Evolutionary conservation across 1,139 yeast species (phyloP), one percentile per base, ranked within the genome.

Genomic region (Debaryomycetaceae sp.): DNA sequence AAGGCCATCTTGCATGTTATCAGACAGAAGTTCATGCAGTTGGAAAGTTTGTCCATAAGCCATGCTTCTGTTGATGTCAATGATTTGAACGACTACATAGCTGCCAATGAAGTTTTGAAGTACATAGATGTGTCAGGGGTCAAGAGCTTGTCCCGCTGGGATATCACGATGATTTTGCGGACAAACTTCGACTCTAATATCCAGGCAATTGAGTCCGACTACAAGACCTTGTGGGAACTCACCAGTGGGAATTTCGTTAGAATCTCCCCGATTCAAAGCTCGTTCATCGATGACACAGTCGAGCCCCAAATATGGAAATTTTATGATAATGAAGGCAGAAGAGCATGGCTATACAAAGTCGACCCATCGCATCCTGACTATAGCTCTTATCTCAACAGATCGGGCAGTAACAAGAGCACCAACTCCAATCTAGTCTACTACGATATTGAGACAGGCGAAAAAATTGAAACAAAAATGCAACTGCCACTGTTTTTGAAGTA

Each of bases 281-380:
- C 66, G 34, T 58, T 62, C 50, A 48, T 61, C 41, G 65, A 63
- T 42, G 57, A 58, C 31, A 49, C 54, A 5, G 49, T 40, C 14
- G 54, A 52, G 7, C 76, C 76, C 0, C 66, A 64, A 40, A 62
- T 77, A 44, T 70, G 85, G 88, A 72, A 69, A 58, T 75, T 71
- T 56, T 80, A 64, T 54, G 84, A 66, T 62, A 81, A 69, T 56
- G 81, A 72, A 63, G 95, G 96, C 5, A 74, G 96, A 51, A 73
- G 97, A 49, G 83, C 87, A n/a, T 89, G 96, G 96, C 62, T 87
- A 20, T 85, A 81, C 59, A 80, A 78, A 57, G 66, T 81, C 23
- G 75, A 69, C 13, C 55, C 63, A 14, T 47, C 54, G 3, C 69
- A 69, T 46, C 65, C 69, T 4, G 65, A 66, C 13, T 66, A 63